phyloP scores from a whole-genome alignment of 2,329 filamentous ascomycete genomes.

The Corinectria fuckeliana region DNA sequence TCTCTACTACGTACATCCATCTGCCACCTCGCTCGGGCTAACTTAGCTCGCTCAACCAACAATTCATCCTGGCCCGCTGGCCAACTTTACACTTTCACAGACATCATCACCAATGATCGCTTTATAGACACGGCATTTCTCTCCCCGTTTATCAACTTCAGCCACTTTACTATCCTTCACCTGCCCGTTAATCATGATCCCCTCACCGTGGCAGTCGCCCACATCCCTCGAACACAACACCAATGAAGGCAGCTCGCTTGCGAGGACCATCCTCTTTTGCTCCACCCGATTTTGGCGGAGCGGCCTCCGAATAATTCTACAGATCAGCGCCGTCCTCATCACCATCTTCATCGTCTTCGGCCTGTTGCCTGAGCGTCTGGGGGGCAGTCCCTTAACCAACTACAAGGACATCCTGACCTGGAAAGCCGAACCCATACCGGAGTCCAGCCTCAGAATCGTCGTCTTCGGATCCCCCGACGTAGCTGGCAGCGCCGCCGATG shows the following conservation, averaged over 20 bases:
- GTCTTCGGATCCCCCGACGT: constrained; percentile 58
- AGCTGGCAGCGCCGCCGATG: constrained; percentile 48
- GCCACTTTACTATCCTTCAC: background rate
- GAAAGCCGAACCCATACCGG: constrained; percentile 30
- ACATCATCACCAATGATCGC: background rate
- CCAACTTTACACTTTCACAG: background rate
- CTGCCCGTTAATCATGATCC: constrained; percentile 38
- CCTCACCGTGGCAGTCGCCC: constrained; percentile 32
- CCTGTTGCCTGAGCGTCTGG: constrained; percentile 33
- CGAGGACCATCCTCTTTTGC: constrained; percentile 46
- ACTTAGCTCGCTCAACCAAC: background rate
- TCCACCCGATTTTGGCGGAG: constrained; percentile 51
- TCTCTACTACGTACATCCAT: background rate
- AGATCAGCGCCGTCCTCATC: constrained; percentile 35
- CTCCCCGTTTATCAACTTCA: background rate
- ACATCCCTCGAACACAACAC: constrained; percentile 32
- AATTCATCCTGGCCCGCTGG: background rate
- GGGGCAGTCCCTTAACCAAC: constrained; percentile 24
- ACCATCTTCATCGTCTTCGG: constrained; percentile 39
- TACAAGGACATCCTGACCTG: constrained; percentile 36
- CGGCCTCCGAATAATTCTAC: constrained; percentile 41
- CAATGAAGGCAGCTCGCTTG: constrained; percentile 29
- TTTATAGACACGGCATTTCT: background rate
- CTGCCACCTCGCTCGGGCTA: background rate
- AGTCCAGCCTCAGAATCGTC: constrained; percentile 53